Evolutionary conservation across 225 moss, liverwort and hornwort species (phyloP), one percentile per base, ranked within the genome.

Genomic region (Straminergon stramineum): DNA sequence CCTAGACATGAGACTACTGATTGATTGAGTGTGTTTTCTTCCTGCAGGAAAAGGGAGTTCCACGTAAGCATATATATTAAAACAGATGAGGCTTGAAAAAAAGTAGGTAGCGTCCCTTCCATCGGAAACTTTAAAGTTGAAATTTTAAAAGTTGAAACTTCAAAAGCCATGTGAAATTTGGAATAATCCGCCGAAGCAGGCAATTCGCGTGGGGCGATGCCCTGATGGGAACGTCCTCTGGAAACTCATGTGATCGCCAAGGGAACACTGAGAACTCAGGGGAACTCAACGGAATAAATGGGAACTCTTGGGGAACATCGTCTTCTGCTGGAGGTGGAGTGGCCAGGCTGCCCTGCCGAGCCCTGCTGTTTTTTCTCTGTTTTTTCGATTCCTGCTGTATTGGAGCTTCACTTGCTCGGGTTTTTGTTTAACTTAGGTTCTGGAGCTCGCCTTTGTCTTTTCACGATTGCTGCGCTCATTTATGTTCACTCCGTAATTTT

Each of bases 291-390:
- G n/a, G n/a, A n/a, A n/a, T n/a, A n/a, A n/a, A n/a, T n/a, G n/a
- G n/a, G n/a, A n/a, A n/a, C n/a, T n/a, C n/a, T n/a, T n/a, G n/a
- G 82, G 74, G 89, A 71, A 89, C 87, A 76, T n/a, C 65, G 85
- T 85, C 89, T 85, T 85, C 53, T 53, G 18, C 61, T 57, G 1
- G 85, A 77, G 88, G 87, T 92, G 82, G 89, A 91, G 91, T 93
- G 83, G 78, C 78, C 87, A 87, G 84, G 57, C 87, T 87, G 91
- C 91, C 87, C 52, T 80, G 84, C 63, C 73, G 35, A 84, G 89
- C 79, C 79, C 64, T 43, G 45, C 84, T 79, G 64, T 56, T 30
- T 48, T 30, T 62, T 35, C 81, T 22, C 67, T 39, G n/a, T 74
- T 64, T 32, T 26, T 64, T 11, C 83, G 73, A 86, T 79, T 87